These are phyloP conservation scores for Spergularia azorica DNA, from an alignment of 179 eudicot genomes.

Conservation along the genomic window DNA sequence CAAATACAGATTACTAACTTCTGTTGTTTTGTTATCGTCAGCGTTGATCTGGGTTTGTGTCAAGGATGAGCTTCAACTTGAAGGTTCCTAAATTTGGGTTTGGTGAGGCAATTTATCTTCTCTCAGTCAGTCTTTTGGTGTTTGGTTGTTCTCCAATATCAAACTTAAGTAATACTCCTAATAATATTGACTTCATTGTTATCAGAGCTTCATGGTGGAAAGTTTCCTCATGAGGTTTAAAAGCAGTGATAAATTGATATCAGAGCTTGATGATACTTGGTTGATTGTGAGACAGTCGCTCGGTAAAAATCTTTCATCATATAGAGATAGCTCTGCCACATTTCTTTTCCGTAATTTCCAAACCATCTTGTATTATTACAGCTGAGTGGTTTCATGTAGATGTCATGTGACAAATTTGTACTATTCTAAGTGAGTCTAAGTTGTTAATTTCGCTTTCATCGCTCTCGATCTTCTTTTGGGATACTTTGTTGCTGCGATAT, in stretches of 20 bases:
- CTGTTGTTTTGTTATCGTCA: not conserved
- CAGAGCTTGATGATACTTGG: constrained; percentile 26
- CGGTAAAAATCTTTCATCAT: not conserved
- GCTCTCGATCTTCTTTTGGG: not conserved
- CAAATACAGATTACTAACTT: not conserved
- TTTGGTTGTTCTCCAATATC: no score
- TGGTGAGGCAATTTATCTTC: constrained; percentile 9
- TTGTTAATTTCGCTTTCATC: not conserved
- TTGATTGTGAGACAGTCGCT: constrained; percentile 20
- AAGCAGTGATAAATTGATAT: constrained; percentile 22
- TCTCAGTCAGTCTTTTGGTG: not conserved
- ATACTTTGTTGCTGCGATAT: not conserved
- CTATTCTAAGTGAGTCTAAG: not conserved
- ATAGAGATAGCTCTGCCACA: constrained; percentile 19
- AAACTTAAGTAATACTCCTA: no score
- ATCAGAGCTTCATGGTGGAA: constrained; percentile 29
- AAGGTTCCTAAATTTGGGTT: constrained; percentile 21
- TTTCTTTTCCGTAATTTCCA: not conserved
- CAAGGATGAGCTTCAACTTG: constrained; percentile 18
- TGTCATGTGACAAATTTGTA: not conserved
- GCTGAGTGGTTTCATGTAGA: not conserved
- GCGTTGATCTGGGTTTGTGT: not conserved
- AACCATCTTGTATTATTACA: not conserved
- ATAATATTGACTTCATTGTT: constrained; percentile 9
- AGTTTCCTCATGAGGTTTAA: constrained; percentile 20